Evolutionary conservation across 2,329 filamentous ascomycete species (phyloP).

Genomic region (Colletotrichum coccodes): DNA sequence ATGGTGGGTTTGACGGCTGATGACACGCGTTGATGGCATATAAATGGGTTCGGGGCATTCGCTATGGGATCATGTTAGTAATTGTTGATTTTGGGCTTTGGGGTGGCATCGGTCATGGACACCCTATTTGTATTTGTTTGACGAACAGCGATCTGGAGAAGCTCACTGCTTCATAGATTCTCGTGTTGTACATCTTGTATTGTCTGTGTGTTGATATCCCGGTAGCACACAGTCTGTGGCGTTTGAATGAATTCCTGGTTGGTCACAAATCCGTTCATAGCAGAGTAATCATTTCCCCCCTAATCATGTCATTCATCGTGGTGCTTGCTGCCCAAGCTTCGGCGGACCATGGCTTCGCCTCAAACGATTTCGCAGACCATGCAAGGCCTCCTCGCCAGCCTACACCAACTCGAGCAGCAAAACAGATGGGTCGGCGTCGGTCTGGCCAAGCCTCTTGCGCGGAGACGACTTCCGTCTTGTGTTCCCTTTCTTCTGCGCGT

Average conservation of each 20-base stretch:
- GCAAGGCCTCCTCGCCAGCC: background rate
- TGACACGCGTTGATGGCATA: constrained; percentile 32
- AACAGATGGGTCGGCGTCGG: background rate
- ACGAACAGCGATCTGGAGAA: background rate
- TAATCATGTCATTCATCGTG: background rate
- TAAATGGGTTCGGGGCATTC: constrained; percentile 21
- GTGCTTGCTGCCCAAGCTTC: background rate
- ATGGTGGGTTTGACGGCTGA: constrained; percentile 32
- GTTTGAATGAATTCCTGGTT: background rate
- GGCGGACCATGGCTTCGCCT: too few species aligned
- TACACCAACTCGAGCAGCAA: background rate
- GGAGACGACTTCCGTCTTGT: background rate
- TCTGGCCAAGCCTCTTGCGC: background rate
- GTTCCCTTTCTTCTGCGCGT: background rate
- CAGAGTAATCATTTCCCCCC: background rate
- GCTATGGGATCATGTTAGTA: constrained; percentile 11
- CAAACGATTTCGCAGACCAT: background rate
- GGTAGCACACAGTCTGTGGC: background rate
- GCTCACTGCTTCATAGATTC: background rate
- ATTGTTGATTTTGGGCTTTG: constrained; percentile 20
- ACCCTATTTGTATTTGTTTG: constrained; percentile 20
- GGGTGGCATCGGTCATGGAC: constrained; percentile 25
- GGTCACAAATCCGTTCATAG: background rate
- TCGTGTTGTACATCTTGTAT: background rate
- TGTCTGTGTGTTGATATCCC: background rate